Evolutionary conservation across 140 eudicot genomes (phyloP).

Genomic region (Oenanthe javanica): DNA sequence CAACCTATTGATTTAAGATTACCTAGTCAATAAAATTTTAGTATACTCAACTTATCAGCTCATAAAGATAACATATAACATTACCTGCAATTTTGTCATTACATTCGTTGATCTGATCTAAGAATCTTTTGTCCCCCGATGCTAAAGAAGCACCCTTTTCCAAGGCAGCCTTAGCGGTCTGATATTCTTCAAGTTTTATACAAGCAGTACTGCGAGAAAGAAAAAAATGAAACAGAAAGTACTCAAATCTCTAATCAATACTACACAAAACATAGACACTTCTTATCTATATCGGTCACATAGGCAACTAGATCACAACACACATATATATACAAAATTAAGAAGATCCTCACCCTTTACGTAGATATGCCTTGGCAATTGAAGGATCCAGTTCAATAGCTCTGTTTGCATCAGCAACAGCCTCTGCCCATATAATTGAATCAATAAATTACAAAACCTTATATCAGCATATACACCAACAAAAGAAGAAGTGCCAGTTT

Average conservation of each 20-base stretch:
- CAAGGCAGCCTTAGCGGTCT: slow-evolving; percentile 82
- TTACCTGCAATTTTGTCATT: slow-evolving; percentile 70
- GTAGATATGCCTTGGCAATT: slow-evolving; percentile 69
- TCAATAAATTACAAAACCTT: neutral
- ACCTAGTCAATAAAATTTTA: neutral
- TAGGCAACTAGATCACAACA: neutral
- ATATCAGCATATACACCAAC: neutral
- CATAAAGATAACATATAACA: neutral
- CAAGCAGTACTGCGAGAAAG: slow-evolving; percentile 48
- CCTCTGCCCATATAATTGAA: slow-evolving; percentile 43
- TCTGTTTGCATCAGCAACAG: slow-evolving; percentile 84
- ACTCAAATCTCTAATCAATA: neutral
- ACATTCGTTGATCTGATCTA: slow-evolving; percentile 64
- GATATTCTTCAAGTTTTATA: slow-evolving; percentile 78
- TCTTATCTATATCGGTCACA: neutral
- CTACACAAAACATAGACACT: neutral
- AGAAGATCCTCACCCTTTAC: slow-evolving; percentile 68
- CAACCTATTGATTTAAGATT: neutral
- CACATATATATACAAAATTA: neutral
- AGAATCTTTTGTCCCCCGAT: slow-evolving; percentile 60
- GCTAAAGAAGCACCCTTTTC: slow-evolving; percentile 69
- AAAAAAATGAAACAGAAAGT: neutral
- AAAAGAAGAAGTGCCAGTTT: neutral
- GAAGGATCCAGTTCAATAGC: slow-evolving; percentile 75
- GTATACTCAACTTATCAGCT: neutral